These are phyloP conservation scores for Chalciporus piperatus DNA, from an alignment of 768 basidiomycete genomes.

Conservation along the genomic window DNA sequence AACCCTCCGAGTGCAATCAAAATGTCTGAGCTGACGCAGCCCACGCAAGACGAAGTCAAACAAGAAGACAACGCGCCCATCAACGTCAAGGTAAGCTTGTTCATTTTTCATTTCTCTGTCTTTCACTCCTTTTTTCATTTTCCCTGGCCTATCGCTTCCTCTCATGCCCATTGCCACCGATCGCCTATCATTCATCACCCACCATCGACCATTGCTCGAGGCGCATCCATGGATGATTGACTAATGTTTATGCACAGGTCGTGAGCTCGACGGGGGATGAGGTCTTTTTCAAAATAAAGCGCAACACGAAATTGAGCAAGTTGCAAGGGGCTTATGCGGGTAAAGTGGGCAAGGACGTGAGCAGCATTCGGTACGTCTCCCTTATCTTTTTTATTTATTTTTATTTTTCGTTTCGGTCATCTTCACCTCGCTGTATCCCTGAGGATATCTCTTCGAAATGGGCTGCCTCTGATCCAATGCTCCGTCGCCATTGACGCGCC, in stretches of 20 bases:
- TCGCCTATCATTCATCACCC: not conserved
- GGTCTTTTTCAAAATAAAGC: constrained; percentile 97
- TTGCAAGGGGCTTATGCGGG: constrained; percentile 89
- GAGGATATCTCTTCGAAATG: no score
- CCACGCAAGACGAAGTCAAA: no score
- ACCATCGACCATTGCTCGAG: no score
- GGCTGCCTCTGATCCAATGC: no score
- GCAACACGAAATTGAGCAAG: constrained; percentile 88
- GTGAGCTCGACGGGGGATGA: constrained; percentile 76
- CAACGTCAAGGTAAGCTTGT: constrained; percentile 68
- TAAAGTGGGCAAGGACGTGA: constrained; percentile 88
- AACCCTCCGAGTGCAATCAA: no score
- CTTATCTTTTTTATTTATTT: no score
- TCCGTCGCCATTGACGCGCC: no score
- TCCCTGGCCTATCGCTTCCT: no score
- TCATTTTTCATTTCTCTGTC: not conserved
- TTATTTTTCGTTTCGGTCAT: not conserved
- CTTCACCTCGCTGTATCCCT: no score
- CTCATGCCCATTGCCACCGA: not conserved
- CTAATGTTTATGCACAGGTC: constrained; percentile 45
- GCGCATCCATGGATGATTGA: not conserved
- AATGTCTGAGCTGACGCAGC: no score
- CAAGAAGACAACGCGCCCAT: constrained; percentile 54
- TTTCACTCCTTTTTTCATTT: not conserved
- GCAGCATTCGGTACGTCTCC: constrained; percentile 79